Conservation (phyloP, 2,329 filamentous ascomycete genomes). For the Triangularia setosa region DNA sequence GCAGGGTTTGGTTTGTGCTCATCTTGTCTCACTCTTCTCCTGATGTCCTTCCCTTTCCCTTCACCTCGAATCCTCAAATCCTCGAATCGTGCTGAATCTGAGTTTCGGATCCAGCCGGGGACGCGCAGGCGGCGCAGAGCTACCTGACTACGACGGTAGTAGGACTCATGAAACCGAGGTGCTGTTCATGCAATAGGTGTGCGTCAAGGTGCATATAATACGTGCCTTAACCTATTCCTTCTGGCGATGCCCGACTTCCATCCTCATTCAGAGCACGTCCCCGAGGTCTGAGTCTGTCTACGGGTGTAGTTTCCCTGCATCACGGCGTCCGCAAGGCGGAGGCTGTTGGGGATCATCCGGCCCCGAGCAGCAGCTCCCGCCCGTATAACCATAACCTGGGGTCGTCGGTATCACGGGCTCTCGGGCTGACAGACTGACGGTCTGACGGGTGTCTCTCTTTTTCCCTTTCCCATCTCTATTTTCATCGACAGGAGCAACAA, state of each 20-base stretch:
- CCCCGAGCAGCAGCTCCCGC: not conserved
- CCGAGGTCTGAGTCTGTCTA: not conserved
- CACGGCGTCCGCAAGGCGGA: conserved; percentile 4
- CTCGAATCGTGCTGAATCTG: not conserved
- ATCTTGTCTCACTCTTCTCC: too few relatives aligned
- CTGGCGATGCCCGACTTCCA: conserved; percentile 1
- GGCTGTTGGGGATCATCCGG: conserved; percentile 20
- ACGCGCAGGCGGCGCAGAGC: conserved; percentile 10
- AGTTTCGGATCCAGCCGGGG: not conserved
- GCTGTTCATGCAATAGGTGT: not conserved
- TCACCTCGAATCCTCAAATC: not conserved
- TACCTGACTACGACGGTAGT: conserved; percentile 13
- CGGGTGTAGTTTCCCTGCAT: not conserved
- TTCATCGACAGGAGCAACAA: not conserved
- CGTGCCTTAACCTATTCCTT: not conserved
- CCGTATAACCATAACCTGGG: not conserved
- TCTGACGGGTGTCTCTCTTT: not conserved
- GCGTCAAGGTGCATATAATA: not conserved
- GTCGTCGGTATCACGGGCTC: not conserved
- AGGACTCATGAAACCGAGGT: not conserved
- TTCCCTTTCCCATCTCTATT: not conserved
- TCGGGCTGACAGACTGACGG: not conserved
- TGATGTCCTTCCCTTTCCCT: not conserved
- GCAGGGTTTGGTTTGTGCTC: not conserved
- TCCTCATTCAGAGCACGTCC: not conserved